phyloP scores from a whole-genome alignment of 176 grass and related monocot species.

The Carex cristatella region DNA sequence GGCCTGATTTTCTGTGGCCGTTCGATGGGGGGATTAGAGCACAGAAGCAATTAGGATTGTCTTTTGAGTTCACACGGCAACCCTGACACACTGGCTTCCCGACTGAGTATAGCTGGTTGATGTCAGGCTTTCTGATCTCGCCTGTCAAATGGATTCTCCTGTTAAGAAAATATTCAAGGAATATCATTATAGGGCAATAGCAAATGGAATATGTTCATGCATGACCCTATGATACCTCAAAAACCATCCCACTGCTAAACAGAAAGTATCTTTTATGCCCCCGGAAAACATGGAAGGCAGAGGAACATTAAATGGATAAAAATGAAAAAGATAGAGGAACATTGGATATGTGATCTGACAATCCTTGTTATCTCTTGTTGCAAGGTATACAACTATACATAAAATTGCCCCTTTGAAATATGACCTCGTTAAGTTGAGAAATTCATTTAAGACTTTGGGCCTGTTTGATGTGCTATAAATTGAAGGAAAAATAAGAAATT shows the following conservation, averaged over 20 bases:
- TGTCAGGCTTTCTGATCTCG: slow-evolving; percentile 44
- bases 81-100: slow-evolving; percentile 58
- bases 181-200: slow-evolving; percentile 1
- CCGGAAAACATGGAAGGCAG: not conserved
- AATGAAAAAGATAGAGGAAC: not conserved
- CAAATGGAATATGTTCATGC: not conserved
- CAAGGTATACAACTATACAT: not conserved
- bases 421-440: not conserved
- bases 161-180: slow-evolving; percentile 11
- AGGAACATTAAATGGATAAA: too few species aligned
- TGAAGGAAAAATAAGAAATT: not conserved
- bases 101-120: slow-evolving; percentile 66
- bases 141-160: slow-evolving; percentile 90
- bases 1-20: slow-evolving; percentile 53
- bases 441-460: not conserved
- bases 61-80: slow-evolving; percentile 88
- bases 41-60: slow-evolving; percentile 90
- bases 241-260: not conserved
- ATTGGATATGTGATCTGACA: not conserved
- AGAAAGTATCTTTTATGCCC: not conserved
- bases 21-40: slow-evolving; percentile 62
- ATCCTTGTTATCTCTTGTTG: not conserved
- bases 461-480: not conserved
- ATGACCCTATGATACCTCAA: not conserved
- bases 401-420: not conserved